Evolutionary conservation across 2,329 filamentous ascomycete genomes (phyloP).

Genomic region (Fusarium sp.): DNA sequence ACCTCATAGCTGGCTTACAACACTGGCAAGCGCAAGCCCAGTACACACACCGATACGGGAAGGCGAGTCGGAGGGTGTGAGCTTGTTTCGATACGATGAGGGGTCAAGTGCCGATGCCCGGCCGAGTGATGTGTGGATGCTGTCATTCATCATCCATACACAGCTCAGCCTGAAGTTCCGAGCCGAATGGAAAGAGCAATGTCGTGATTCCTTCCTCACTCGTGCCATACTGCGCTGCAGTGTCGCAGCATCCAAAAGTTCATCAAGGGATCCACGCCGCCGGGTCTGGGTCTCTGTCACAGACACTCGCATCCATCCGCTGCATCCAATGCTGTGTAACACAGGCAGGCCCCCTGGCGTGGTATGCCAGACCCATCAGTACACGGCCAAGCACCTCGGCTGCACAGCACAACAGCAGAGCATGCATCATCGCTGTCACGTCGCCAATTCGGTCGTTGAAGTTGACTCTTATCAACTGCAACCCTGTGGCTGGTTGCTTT

Average conservation of each 20-base stretch:
- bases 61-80: background rate
- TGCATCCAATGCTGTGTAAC: background rate
- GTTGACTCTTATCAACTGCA: background rate
- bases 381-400: background rate
- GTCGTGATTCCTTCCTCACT: background rate
- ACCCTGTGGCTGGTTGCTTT: conserved; percentile 2
- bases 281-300: background rate
- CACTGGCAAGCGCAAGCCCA: background rate
- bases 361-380: background rate
- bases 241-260: background rate
- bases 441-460: background rate
- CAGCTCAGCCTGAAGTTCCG: background rate
- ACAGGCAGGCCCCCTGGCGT: background rate
- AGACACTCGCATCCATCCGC: background rate
- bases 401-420: background rate
- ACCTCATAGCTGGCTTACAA: background rate
- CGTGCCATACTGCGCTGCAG: background rate
- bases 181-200: background rate
- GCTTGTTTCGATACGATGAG: background rate
- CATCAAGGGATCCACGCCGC: background rate
- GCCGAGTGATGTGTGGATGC: background rate
- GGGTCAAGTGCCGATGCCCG: background rate
- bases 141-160: background rate
- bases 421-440: background rate
- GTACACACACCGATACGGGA: background rate